A percentile compares a stretch with the other conserved stretches of the same genome.
Evolutionary conservation across 1,139 yeast genomes (phyloP).

Genomic region (Suhomyces terraborum): DNA sequence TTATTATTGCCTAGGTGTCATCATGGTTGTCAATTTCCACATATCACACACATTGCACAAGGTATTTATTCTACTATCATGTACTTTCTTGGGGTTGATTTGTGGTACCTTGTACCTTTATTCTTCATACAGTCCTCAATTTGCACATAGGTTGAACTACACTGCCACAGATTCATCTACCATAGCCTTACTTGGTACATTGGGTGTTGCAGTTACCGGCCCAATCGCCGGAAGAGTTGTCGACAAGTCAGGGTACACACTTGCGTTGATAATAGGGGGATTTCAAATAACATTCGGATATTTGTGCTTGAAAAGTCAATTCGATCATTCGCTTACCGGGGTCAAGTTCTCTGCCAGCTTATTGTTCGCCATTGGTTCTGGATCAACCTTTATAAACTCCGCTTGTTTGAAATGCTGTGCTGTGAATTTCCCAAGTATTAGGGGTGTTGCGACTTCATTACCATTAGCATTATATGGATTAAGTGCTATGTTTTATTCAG

Average conservation of each 20-base stretch:
- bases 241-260: conserved; percentile 54
- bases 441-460: conserved; percentile 62
- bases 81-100: conserved; percentile 54
- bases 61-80: conserved; percentile 42
- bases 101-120: conserved; percentile 64
- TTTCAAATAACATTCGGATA: conserved; percentile 46
- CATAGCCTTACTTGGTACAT: conserved; percentile 60
- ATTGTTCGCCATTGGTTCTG: conserved; percentile 50
- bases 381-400: conserved; percentile 55
- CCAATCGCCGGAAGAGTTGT: conserved; percentile 61
- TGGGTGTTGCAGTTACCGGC: conserved; percentile 60
- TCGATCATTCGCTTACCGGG: conserved; percentile 31
- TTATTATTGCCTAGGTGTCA: neutral
- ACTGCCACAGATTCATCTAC: conserved; percentile 56
- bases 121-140: conserved; percentile 66
- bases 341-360: conserved; percentile 39
- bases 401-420: conserved; percentile 62
- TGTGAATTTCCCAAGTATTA: conserved; percentile 52
- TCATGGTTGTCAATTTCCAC: conserved; percentile 1
- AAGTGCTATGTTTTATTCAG: conserved; percentile 59
- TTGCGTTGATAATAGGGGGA: conserved; percentile 49
- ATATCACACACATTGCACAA: conserved; percentile 32
- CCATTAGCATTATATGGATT: conserved; percentile 62
- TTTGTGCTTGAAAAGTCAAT: conserved; percentile 49
- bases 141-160: conserved; percentile 53